Base-by-base conservation (phyloP, 108 stramenopile genomes). In the Skeletonema costatum region DNA sequence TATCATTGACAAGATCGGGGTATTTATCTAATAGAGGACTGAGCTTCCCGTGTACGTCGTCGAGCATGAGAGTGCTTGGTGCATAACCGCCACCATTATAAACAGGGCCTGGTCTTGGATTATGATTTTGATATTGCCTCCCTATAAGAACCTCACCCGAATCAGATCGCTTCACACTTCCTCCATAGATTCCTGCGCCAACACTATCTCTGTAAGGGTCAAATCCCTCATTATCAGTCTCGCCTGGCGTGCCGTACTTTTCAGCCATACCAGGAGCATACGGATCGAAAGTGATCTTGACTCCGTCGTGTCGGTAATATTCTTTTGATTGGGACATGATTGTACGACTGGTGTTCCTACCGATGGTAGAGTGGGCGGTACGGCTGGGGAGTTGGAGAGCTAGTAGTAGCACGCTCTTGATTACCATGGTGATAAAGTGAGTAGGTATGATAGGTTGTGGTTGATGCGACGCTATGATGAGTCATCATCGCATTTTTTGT, bases 151-250 rank as follows among this genome's bases (percentile, higher is more conserved):
- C 51, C 0, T 79, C 64, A 0, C 91, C 91, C 1, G 72, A 44
- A 2, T 32, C 60, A 60, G 89, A 74, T 2, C 91, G 85, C 72
- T 84, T 59, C 16, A 95, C 92, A 46, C 68, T 79, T 13, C 94
- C 94, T 31, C 92, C 90, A 74, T 95, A 95, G 39, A 95, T 95
- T 32, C 94, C 92, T 2, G 94, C 80, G 0, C 94, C 92, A 25
- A 93, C 94, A 17, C 80, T 89, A 42, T 95, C 94, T 2, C 81
- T 80, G 66, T 91, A 94, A 0, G 92, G 92, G 59, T 95, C 90
- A 67, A 95, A 95, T 29, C 94, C 94, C 42, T 92, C 92, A 13
- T 56, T 59, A 66, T 91, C 87, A n/a, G 92, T 91, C 0, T 83
- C 33, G 9, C 89, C 89, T 19, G 89, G 88, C 0, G 85, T 70